Base-by-base conservation (phyloP, 2,329 filamentous ascomycete genomes). In the Paracoccidioides brasiliensis region DNA sequence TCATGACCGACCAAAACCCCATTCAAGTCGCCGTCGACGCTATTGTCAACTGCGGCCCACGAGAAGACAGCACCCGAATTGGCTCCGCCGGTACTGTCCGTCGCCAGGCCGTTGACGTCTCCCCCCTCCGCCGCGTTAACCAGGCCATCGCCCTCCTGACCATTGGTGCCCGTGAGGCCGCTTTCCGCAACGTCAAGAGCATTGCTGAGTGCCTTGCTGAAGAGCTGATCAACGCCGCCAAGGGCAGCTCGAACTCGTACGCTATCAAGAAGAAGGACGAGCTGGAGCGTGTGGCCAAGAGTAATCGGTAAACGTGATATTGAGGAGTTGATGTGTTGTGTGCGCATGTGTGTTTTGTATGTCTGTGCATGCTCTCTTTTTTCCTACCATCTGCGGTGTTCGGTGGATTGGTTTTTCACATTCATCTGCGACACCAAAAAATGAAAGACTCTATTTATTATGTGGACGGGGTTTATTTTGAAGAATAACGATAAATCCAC, bases 181-280 rank as follows among this genome's bases (percentile, higher is more conserved):
- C 91, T 70, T 98, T 98, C 91, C 88, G 93, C 78, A 98, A 98
- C 84, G 86, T 98, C 84, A 98, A 98, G 90, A 90, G 86, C 74
- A 94, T 98, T 75, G 90, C 94, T 71, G 93, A 98, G 84, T 97
- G 93, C 82, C 81, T 98, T 71, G 93, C 93, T 74, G 94, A 98
- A 81, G 93, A 98, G 85, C 84, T 98, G 76, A 97, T 98, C 86
- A 98, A 98, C 84, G 94, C 94, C 75, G 94, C 94, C 78, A 98
- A 98, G 89, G 93, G 93, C 74, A 94, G 87, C 85, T 94, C 88
- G 81, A 98, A 98, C 90, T 96, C 90, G 68, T 98, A 97, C 78
- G 93, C 94, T 72, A 98, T 98, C 86, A 98, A 98, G 90, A 98
- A 98, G 90, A 98, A 98, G 91, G 93, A 98, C 78, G 94, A 98